These are phyloP conservation scores for Striga asiatica DNA, from an alignment of 257 asterid species.

Conservation along the genomic window DNA sequence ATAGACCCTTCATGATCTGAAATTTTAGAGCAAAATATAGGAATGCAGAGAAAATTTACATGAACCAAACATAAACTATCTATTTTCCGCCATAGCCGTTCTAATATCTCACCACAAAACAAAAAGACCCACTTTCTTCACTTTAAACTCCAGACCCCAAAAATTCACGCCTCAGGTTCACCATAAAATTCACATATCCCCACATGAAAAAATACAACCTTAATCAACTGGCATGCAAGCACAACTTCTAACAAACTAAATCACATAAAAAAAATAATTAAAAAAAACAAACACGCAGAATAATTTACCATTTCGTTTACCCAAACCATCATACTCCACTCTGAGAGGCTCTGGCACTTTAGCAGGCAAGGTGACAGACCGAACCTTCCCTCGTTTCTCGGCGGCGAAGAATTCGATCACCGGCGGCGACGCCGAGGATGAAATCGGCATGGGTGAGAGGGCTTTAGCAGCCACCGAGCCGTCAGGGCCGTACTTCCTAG, in stretches of 20 bases:
- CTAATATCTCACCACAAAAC: no score
- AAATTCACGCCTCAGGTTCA: no score
- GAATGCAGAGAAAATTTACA: no score
- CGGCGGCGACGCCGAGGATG: conserved; percentile 68
- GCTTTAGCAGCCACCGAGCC: conserved; percentile 41
- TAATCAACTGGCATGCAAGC: conserved; percentile 24
- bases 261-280: neutral
- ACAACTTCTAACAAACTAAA: neutral
- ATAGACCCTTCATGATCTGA: no score
- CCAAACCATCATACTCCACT: conserved; percentile 35
- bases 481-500: conserved; percentile 73
- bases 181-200: conserved; percentile 13
- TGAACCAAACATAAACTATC: no score
- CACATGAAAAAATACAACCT: conserved; percentile 5
- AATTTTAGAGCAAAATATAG: no score
- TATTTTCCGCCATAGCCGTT: no score
- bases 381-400: conserved; percentile 45
- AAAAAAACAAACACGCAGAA: neutral
- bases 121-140: conserved; percentile 45
- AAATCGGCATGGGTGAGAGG: conserved; percentile 69
- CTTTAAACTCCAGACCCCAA: neutral
- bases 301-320: conserved; percentile 24
- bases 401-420: conserved; percentile 66
- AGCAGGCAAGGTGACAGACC: conserved; percentile 31
- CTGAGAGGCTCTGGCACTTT: conserved; percentile 37